Evolutionary conservation across 1,284 basidiomycete species (phyloP).

Genomic region (Xanthoconium separans): DNA sequence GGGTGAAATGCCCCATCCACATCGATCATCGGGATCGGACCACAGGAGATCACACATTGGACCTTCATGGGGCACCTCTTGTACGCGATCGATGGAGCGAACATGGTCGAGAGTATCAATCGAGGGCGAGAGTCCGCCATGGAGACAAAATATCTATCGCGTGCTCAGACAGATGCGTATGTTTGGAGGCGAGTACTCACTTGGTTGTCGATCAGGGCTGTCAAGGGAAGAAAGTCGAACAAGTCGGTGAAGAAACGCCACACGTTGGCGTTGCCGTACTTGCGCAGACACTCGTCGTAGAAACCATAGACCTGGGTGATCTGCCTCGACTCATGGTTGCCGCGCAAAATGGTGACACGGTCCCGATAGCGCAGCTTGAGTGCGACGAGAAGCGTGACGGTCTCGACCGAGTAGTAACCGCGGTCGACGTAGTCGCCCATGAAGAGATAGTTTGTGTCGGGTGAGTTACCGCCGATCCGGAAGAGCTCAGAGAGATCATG

Average conservation of each 20-base stretch:
- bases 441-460: constrained; percentile 99
- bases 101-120: constrained; percentile 99
- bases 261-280: constrained; percentile 99
- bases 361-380: constrained; percentile 98
- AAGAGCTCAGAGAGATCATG: constrained; percentile 99
- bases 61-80: constrained; percentile 98
- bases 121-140: constrained; percentile 97
- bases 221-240: constrained; percentile 97
- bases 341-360: constrained; percentile 96
- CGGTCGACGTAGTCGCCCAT: constrained; percentile 99
- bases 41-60: constrained; percentile 99
- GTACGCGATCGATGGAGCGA: constrained; percentile 96
- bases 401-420: constrained; percentile 99
- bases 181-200: constrained; percentile 49
- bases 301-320: constrained; percentile 99
- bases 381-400: constrained; percentile 96
- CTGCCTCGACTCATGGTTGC: constrained; percentile 98
- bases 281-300: constrained; percentile 98
- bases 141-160: constrained; percentile 94
- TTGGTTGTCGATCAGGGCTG: constrained; percentile 98
- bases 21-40: constrained; percentile 99
- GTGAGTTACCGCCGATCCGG: constrained; percentile 98
- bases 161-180: constrained; percentile 11
- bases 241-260: constrained; percentile 99
- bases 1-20: constrained; percentile 99